phyloP scores from a whole-genome alignment of 1,284 basidiomycete genomes.

The Cryptococcus sp. region DNA sequence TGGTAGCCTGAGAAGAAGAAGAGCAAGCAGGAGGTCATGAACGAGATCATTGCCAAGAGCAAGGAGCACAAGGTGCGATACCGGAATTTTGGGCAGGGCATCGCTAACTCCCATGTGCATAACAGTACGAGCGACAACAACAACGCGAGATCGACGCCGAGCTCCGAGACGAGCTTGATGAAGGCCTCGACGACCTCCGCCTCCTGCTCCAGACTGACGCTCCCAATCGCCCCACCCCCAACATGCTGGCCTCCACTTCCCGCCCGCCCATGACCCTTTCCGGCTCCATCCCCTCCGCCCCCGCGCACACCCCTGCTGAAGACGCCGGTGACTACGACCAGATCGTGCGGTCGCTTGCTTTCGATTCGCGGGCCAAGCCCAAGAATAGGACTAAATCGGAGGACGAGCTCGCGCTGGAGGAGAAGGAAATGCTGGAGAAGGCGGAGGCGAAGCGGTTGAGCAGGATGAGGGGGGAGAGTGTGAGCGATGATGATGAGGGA shows the following conservation, averaged over 20 bases:
- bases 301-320: conserved; percentile 20
- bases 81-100: background rate
- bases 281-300: background rate
- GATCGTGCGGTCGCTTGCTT: conserved; percentile 85
- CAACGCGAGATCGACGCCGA: conserved; percentile 83
- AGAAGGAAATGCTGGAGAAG: conserved; percentile 79
- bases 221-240: conserved; percentile 47
- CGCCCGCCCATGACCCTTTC: background rate
- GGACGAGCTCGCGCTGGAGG: conserved; percentile 85
- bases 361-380: conserved; percentile 88
- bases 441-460: conserved; percentile 75
- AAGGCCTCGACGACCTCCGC: conserved; percentile 79
- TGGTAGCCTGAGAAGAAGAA: conserved; percentile 72
- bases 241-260: conserved; percentile 27
- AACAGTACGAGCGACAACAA: conserved; percentile 76
- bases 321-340: conserved; percentile 68
- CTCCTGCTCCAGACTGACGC: conserved; percentile 66
- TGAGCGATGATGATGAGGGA: conserved; percentile 60
- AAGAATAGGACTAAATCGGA: conserved; percentile 96
- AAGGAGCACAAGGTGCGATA: conserved; percentile 79
- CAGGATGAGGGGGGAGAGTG: conserved; percentile 82
- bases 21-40: conserved; percentile 95
- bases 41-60: conserved; percentile 95
- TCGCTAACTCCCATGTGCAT: background rate
- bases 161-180: conserved; percentile 81